Percentiles rank a stretch among this genome's conserved stretches.
phyloP scores from a whole-genome alignment of 495 filamentous ascomycete genomes.

The Neurospora sp. region DNA sequence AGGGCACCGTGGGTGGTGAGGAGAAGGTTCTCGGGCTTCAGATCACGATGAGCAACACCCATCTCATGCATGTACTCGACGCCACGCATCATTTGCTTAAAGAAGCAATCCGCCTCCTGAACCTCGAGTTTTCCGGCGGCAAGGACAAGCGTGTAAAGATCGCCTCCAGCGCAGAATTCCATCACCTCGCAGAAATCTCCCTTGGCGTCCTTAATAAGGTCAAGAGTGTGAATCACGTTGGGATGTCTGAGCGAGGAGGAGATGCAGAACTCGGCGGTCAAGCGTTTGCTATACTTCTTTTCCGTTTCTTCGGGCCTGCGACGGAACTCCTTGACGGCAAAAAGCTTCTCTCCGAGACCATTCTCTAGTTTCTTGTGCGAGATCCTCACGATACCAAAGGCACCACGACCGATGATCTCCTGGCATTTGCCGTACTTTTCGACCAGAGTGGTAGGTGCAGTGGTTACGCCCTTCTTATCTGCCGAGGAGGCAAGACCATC shows the following conservation, averaged over 20 bases:
- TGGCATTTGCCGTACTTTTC: constrained; percentile 99
- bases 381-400: constrained; percentile 94
- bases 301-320: constrained; percentile 84
- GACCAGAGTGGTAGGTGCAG: constrained; percentile 70
- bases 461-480: constrained; percentile 70
- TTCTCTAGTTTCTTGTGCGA: constrained; percentile 93
- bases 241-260: constrained; percentile 93
- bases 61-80: constrained; percentile 99
- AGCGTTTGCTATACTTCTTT: constrained; percentile 94
- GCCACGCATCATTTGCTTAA: constrained; percentile 98
- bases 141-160: constrained; percentile 91
- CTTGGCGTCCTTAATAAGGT: constrained; percentile 90
- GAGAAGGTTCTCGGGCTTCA: constrained; percentile 96
- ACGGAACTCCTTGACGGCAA: constrained; percentile 97
- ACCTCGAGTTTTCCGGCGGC: constrained; percentile 90
- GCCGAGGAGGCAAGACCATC: constrained; percentile 44
- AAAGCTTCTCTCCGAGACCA: constrained; percentile 76
- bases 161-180: constrained; percentile 96
- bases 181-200: constrained; percentile 99
- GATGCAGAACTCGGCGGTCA: constrained; percentile 99
- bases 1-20: constrained; percentile 88
- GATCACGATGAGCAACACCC: constrained; percentile 94
- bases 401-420: constrained; percentile 93
- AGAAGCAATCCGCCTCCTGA: constrained; percentile 91
- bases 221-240: constrained; percentile 96